Conservation (phyloP, 2,329 filamentous ascomycete species). For the Plectosphaerella cucumerina region DNA sequence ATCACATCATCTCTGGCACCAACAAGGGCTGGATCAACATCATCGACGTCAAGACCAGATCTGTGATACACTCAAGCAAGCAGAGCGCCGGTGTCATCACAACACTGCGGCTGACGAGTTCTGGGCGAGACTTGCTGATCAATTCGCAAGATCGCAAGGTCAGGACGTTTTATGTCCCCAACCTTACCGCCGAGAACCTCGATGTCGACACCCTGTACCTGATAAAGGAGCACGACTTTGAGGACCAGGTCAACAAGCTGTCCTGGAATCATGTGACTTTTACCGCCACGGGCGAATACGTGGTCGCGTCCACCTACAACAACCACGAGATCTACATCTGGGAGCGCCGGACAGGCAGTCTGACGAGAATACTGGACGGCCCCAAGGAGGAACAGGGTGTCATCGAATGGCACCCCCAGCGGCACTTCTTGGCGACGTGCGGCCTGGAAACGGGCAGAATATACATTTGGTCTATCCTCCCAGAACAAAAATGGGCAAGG, state of each 20-base stretch:
- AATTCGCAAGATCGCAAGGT: conserved; percentile 96
- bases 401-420: conserved; percentile 93
- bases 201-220: conserved; percentile 84
- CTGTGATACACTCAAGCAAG: conserved; percentile 85
- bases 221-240: conserved; percentile 94
- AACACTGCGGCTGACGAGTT: conserved; percentile 76
- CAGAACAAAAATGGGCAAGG: conserved; percentile 94
- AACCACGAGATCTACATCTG: conserved; percentile 98
- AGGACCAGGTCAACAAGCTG: conserved; percentile 91
- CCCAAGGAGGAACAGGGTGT: conserved; percentile 95
- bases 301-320: conserved; percentile 94
- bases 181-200: conserved; percentile 63
- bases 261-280: conserved; percentile 98
- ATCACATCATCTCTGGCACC: conserved; percentile 88
- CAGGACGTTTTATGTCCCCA: conserved; percentile 84
- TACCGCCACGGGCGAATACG: conserved; percentile 89
- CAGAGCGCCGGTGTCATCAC: conserved; percentile 86
- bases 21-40: conserved; percentile 97
- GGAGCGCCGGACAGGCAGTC: conserved; percentile 88
- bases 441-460: conserved; percentile 90
- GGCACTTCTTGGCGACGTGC: conserved; percentile 83
- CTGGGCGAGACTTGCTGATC: conserved; percentile 82
- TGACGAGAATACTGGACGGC: conserved; percentile 95
- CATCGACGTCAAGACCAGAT: conserved; percentile 75
- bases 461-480: conserved; percentile 94